Evolutionary conservation across 2,329 filamentous ascomycete genomes (phyloP).

Genomic region (Rutstroemia sp.): DNA sequence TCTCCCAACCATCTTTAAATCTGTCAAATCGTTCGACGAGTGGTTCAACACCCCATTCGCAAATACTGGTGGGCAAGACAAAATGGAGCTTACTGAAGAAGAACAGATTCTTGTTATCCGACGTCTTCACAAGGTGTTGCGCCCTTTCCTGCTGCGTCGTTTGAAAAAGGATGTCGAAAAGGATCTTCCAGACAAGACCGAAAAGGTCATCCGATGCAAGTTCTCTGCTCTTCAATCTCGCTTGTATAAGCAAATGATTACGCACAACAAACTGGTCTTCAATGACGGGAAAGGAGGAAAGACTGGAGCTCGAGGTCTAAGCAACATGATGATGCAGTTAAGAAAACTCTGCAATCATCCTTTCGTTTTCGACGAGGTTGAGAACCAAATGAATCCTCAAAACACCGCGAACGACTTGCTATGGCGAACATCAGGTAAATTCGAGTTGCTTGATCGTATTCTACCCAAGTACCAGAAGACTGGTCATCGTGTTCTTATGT

Average conservation of each 20-base stretch:
- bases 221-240: constrained; percentile 91
- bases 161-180: constrained; percentile 99
- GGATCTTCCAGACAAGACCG: constrained; percentile 96
- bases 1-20: constrained; percentile 97
- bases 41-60: constrained; percentile 99
- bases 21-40: constrained; percentile 96
- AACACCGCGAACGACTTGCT: constrained; percentile 85
- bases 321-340: constrained; percentile 99
- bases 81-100: constrained; percentile 99
- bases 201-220: constrained; percentile 98
- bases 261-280: constrained; percentile 88
- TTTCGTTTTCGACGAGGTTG: constrained; percentile 96
- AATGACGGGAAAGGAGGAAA: constrained; percentile 94
- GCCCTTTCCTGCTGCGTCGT: constrained; percentile 94
- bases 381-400: constrained; percentile 93
- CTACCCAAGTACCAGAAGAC: constrained; percentile 88
- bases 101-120: constrained; percentile 97
- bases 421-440: constrained; percentile 95
- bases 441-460: constrained; percentile 87
- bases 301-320: constrained; percentile 86
- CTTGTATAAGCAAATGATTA: constrained; percentile 95
- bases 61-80: constrained; percentile 95
- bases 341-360: constrained; percentile 98
- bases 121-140: constrained; percentile 93
- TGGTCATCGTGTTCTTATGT: constrained; percentile 95